These are phyloP conservation scores for Pseudocercospora fuligena DNA, from an alignment of 2,329 filamentous ascomycete species.

Conservation along the genomic window DNA sequence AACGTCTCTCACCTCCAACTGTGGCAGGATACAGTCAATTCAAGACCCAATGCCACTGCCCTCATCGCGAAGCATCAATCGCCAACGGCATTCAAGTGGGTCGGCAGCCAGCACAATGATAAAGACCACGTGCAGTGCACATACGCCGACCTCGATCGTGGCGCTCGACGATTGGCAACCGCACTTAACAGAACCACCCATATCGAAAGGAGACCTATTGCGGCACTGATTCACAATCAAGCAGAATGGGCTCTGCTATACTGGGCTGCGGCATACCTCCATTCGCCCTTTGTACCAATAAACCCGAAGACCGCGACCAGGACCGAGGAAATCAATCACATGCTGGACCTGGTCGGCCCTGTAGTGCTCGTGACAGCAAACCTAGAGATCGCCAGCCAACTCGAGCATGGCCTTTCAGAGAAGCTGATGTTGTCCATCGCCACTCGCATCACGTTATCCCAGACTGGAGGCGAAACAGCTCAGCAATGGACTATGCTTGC, in stretches of 20 bases:
- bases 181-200: constrained; percentile 38
- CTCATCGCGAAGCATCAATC: constrained; percentile 40
- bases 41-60: constrained; percentile 37
- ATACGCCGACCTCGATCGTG: constrained; percentile 40
- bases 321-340: constrained; percentile 39
- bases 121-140: constrained; percentile 38
- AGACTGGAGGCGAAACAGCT: constrained; percentile 26
- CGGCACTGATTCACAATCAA: constrained; percentile 39
- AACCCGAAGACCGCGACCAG: constrained; percentile 39
- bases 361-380: constrained; percentile 37
- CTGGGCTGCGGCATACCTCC: constrained; percentile 41
- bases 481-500: constrained; percentile 35
- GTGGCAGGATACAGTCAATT: constrained; percentile 39
- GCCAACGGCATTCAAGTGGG: constrained; percentile 37
- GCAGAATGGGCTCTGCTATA: constrained; percentile 43
- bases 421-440: constrained; percentile 34
- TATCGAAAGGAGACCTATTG: constrained; percentile 39
- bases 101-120: constrained; percentile 36
- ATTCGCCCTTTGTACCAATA: constrained; percentile 40
- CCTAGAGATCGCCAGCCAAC: constrained; percentile 34
- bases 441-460: constrained; percentile 32
- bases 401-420: constrained; percentile 35
- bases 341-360: constrained; percentile 38
- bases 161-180: constrained; percentile 38
- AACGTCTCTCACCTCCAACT: constrained; percentile 38